Percentiles rank a stretch among this genome's conserved stretches.
These are phyloP conservation scores for Arthrobotrys iridis DNA, from an alignment of 2,329 filamentous ascomycete species.

Conservation along the genomic window DNA sequence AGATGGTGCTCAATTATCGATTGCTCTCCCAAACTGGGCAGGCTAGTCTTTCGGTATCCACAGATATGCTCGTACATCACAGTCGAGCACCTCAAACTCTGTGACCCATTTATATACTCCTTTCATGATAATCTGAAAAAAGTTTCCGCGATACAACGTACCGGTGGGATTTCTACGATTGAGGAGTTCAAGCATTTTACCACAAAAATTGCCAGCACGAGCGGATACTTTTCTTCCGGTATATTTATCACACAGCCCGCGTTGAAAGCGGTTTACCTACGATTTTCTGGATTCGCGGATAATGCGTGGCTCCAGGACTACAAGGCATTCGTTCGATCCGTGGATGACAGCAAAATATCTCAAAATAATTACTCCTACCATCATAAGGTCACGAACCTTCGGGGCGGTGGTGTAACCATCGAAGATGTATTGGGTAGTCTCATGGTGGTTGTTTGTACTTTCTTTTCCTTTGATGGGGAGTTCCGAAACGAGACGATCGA, in stretches of 20 bases:
- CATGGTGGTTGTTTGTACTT: background rate
- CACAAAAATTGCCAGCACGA: background rate
- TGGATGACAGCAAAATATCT: background rate
- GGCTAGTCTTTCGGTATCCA: background rate
- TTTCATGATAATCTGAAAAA: background rate
- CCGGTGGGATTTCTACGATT: background rate
- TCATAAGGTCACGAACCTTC: background rate
- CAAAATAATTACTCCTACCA: background rate
- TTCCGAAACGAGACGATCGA: background rate
- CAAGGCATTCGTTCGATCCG: background rate
- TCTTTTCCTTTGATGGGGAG: background rate
- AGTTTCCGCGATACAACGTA: background rate
- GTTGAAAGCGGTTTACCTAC: background rate
- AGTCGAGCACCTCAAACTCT: background rate
- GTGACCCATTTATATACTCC: background rate
- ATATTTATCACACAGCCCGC: background rate
- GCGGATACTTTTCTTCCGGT: background rate
- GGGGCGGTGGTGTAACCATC: background rate
- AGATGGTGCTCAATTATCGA: background rate
- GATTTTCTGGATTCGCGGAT: background rate
- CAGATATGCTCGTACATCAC: background rate
- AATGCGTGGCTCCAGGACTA: background rate
- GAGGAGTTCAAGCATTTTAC: background rate
- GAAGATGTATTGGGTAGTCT: background rate
- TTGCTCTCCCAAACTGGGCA: background rate